phyloP scores from a whole-genome alignment of 257 asterid species.

The Echium plantagineum region DNA sequence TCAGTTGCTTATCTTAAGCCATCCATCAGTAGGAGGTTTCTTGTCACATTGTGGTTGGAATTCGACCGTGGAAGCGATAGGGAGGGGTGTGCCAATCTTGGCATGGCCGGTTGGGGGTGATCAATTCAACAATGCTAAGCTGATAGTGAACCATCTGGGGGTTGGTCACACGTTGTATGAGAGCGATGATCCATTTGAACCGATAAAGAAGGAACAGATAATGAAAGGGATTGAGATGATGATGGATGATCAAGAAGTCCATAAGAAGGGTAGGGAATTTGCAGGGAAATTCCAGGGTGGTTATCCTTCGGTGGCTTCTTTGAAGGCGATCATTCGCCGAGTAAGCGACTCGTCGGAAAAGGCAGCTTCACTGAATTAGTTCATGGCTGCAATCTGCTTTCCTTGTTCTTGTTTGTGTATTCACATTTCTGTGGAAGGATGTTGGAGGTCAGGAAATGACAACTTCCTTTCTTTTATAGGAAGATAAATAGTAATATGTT shows the following conservation, averaged over 20 bases:
- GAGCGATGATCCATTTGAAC: conserved; percentile 21
- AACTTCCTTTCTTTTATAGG: not conserved
- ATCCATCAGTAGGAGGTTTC: conserved; percentile 51
- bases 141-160: conserved; percentile 31
- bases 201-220: conserved; percentile 37
- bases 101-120: conserved; percentile 88
- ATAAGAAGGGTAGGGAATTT: conserved; percentile 22
- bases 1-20: conserved; percentile 46
- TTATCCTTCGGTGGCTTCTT: conserved; percentile 46
- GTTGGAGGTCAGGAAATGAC: not conserved
- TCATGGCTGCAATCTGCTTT: not conserved
- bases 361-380: not conserved
- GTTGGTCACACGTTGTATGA: conserved; percentile 32
- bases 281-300: conserved; percentile 30
- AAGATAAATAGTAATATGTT: not conserved
- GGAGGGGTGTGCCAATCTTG: conserved; percentile 46
- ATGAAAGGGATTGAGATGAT: conserved; percentile 32
- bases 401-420: not conserved
- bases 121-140: conserved; percentile 45
- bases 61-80: conserved; percentile 54
- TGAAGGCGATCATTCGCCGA: conserved; percentile 28
- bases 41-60: conserved; percentile 76
- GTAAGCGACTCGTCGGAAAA: not conserved
- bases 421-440: not conserved
- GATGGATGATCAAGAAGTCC: conserved; percentile 43